These are phyloP conservation scores for Hordeum pubiflorum DNA, from an alignment of 202 grass and related monocot species.

Conservation along the genomic window DNA sequence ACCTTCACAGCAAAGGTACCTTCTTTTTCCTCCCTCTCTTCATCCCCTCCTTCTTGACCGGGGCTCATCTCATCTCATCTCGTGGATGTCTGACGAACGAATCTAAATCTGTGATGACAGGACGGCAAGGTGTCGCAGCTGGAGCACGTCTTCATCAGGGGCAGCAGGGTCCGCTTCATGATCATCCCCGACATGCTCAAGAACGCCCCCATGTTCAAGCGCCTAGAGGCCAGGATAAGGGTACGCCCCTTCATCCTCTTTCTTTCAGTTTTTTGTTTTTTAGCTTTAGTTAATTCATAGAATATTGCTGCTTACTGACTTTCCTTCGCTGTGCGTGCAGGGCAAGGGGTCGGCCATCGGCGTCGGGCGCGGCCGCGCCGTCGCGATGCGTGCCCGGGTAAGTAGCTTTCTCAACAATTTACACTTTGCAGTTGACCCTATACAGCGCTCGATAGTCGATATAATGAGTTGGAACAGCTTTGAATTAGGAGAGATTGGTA, in stretches of 20 bases:
- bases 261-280: not conserved
- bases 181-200: slow-evolving; percentile 99
- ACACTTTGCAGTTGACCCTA: not conserved
- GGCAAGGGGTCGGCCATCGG: slow-evolving; percentile 79
- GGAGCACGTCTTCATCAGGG: slow-evolving; percentile 88
- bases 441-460: not conserved
- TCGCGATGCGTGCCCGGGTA: slow-evolving; percentile 89
- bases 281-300: not conserved
- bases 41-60: not conserved
- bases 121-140: slow-evolving; percentile 90
- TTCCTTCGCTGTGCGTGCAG: not conserved
- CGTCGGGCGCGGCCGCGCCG: slow-evolving; percentile 81
- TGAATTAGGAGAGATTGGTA: not conserved
- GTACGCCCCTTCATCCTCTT: not conserved
- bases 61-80: not conserved
- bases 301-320: not conserved
- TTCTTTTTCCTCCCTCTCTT: not conserved
- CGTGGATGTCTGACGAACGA: no score
- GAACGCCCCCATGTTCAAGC: slow-evolving; percentile 92
- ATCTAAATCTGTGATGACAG: not conserved
- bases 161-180: slow-evolving; percentile 94
- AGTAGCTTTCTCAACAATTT: not conserved
- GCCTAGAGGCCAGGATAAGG: slow-evolving; percentile 84
- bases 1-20: slow-evolving; percentile 74
- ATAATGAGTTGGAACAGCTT: not conserved